Percentiles rank a stretch among this genome's conserved stretches.
Evolutionary conservation across 257 asterid species (phyloP).

Genomic region (Schizonepeta tenuifolia): DNA sequence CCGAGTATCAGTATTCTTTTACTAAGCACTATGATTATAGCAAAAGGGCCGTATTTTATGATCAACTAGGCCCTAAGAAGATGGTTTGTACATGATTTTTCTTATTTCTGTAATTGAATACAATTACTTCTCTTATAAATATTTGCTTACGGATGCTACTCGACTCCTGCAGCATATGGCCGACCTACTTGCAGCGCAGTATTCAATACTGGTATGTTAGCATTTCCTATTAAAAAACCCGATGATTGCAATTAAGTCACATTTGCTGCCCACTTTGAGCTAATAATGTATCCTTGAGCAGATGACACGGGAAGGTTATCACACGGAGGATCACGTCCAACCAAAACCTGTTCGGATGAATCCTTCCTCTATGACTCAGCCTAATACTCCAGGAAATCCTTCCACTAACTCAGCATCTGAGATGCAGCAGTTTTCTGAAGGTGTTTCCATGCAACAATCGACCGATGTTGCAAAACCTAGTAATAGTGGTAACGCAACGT

Average conservation of each 20-base stretch:
- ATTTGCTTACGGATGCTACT: conserved; percentile 36
- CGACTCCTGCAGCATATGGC: conserved; percentile 77
- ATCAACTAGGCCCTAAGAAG: background rate
- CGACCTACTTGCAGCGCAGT: conserved; percentile 89
- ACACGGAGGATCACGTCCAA: conserved; percentile 69
- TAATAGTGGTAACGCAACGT: conserved; percentile 47
- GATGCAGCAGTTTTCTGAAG: conserved; percentile 68
- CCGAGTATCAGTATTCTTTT: background rate
- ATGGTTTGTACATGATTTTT: background rate
- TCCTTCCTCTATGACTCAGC: conserved; percentile 48
- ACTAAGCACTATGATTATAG: background rate
- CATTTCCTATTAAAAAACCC: background rate
- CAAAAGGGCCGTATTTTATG: background rate
- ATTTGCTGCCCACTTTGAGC: conserved; percentile 6
- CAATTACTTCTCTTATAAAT: conserved; percentile 8
- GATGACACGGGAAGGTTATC: conserved; percentile 86
- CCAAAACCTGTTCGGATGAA: conserved; percentile 57
- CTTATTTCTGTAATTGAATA: conserved; percentile 24
- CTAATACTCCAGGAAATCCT: conserved; percentile 51
- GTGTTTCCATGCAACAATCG: conserved; percentile 57
- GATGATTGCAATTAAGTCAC: background rate
- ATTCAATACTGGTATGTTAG: conserved; percentile 67
- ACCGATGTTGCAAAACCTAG: conserved; percentile 57
- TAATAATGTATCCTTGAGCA: conserved; percentile 39
- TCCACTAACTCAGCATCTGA: conserved; percentile 51